Conservation (phyloP, 2,329 filamentous ascomycete species). For the Beauveria sp. region DNA sequence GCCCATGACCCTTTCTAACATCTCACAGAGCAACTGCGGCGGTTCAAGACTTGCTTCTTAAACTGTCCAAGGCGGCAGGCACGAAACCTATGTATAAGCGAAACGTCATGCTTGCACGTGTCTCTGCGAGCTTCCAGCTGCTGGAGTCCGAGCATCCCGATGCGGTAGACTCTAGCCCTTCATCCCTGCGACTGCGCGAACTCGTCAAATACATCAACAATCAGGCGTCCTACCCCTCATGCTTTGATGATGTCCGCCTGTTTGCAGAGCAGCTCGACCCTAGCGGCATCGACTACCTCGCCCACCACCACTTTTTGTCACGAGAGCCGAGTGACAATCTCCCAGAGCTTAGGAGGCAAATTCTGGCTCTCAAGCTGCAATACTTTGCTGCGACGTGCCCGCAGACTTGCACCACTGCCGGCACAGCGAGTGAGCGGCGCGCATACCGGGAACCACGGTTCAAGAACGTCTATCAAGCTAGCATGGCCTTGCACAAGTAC, state of each 20-base stretch:
- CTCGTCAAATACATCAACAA: slow-evolving; percentile 30
- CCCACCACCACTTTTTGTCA: slow-evolving; percentile 27
- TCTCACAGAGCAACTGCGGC: slow-evolving; percentile 19
- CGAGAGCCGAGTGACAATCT: slow-evolving; percentile 23
- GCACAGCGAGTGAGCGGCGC: not conserved
- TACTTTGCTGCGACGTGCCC: slow-evolving; percentile 37
- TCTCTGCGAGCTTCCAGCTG: slow-evolving; percentile 31
- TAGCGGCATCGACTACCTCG: slow-evolving; percentile 32
- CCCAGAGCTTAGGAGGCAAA: slow-evolving; percentile 20
- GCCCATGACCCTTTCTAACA: slow-evolving; percentile 13
- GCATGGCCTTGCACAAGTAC: slow-evolving; percentile 16
- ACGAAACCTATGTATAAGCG: slow-evolving; percentile 32
- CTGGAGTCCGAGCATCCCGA: slow-evolving; percentile 22
- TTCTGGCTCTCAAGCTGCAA: slow-evolving; percentile 34
- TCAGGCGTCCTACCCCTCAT: slow-evolving; percentile 29
- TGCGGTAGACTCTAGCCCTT: slow-evolving; percentile 19
- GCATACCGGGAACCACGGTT: not conserved
- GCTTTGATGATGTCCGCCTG: slow-evolving; percentile 40
- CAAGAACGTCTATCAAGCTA: slow-evolving; percentile 3
- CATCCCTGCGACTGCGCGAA: slow-evolving; percentile 25
- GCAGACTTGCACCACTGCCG: not conserved
- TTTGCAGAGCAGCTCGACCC: slow-evolving; percentile 36
- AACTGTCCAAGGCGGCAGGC: slow-evolving; percentile 21
- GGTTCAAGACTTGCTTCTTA: slow-evolving; percentile 25
- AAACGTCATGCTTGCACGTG: slow-evolving; percentile 31